Conservation (phyloP, 78 protist genomes). For the Polysphondylium violaceum region DNA sequence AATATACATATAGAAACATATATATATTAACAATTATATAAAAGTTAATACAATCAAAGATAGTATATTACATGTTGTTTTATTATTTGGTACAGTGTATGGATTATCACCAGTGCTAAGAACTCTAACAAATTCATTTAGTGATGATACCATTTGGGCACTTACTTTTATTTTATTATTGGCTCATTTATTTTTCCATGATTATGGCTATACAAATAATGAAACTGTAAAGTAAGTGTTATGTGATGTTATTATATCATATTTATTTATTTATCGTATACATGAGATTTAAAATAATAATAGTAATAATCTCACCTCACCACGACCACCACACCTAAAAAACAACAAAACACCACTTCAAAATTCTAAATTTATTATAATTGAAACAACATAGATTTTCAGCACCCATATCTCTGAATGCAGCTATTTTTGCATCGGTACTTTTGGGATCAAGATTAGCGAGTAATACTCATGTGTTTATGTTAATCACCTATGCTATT, state of each 20-base stretch:
- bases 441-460: conserved; percentile 84
- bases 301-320: too few species aligned
- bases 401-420: conserved; percentile 85
- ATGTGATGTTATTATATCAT: background rate
- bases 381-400: conserved; percentile 12
- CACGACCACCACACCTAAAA: too few species aligned
- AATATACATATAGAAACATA: background rate
- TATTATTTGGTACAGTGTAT: conserved; percentile 71
- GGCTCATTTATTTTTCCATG: conserved; percentile 82
- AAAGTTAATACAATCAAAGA: conserved; percentile 47
- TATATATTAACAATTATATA: background rate
- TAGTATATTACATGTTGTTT: conserved; percentile 67
- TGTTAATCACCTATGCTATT: conserved; percentile 74
- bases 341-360: too few species aligned
- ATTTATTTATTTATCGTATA: background rate
- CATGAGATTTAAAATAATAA: background rate
- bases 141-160: conserved; percentile 88
- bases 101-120: conserved; percentile 84
- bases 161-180: conserved; percentile 72
- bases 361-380: background rate
- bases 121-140: conserved; percentile 81
- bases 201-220: conserved; percentile 80
- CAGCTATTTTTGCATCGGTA: conserved; percentile 88
- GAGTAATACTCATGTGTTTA: conserved; percentile 83
- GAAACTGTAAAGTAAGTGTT: conserved; percentile 13